Evolutionary conservation across 306 rosid genomes (phyloP), one percentile per base, ranked within the genome.

Genomic region (Datisca glomerata): DNA sequence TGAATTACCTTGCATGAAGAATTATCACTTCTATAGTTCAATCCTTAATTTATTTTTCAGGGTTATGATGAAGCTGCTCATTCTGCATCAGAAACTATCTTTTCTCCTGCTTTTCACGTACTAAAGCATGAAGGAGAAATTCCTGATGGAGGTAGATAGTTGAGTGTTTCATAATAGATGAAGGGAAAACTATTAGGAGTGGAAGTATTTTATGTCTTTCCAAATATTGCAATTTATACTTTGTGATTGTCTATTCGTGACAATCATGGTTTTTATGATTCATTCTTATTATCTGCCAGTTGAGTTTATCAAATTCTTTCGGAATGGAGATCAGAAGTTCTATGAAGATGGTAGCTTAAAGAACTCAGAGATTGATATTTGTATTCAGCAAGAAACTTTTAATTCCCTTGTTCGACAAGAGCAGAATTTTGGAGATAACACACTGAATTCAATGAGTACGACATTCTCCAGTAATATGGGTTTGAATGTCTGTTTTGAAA

Each of bases 61-160:
- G 79, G 64, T 51, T 60, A 57, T 58, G 69, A 62, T 45, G 74
- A 60, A 67, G 52, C 68, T 37, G 62, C 18, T 12, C 69, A 67
- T 60, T 53, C 53, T 32, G 64, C 57, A 37, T 56, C 70, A 35
- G 94, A 73, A 66, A 84, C 86, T 53, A 80, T 91, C 47, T 91
- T 91, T 71, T 91, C 98, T 64, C 98, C 96, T 24, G 60, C 72
- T 32, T 91, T 84, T 71, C 96, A 80, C 53, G 53, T 67, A 43
- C 56, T 86, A 18, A 79, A 70, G 57, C 82, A 75, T 32, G 92
- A 68, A 41, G 93, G 60, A 36, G 79, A 72, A 51, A 53, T 66
- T 22, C 60, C 61, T 38, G 72, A 69, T 47, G 75, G 73, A 84
- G 98, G 98, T 91, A 78, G 69, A 56, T 64, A 56, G 24, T 45